A percentile compares a stretch with the other conserved stretches of the same genome.
Evolutionary conservation across 2,329 filamentous ascomycete species (phyloP).

Genomic region (Diaporthe citrichinensis): DNA sequence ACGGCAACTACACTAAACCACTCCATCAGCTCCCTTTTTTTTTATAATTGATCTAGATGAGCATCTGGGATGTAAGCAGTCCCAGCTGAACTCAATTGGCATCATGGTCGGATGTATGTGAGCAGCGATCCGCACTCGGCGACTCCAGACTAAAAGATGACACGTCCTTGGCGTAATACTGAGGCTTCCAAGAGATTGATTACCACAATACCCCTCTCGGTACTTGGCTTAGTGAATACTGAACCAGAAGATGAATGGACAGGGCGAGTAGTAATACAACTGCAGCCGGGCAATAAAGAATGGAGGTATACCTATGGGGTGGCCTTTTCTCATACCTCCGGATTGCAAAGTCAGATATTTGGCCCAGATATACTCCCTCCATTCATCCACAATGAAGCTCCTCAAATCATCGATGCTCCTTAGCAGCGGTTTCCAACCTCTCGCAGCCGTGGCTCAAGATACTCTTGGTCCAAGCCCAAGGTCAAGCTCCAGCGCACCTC

Average conservation of each 20-base stretch:
- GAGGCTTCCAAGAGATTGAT: not conserved
- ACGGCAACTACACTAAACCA: too few relatives aligned
- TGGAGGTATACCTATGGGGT: not conserved
- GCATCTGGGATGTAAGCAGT: fast-evolving
- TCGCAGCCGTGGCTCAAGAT: not conserved
- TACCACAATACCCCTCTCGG: too few relatives aligned
- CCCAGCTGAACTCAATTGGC: not conserved
- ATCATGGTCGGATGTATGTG: not conserved
- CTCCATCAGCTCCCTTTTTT: too few relatives aligned
- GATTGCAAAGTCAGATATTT: not conserved
- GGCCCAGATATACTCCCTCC: not conserved
- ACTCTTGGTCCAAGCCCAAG: not conserved
- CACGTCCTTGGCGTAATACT: not conserved
- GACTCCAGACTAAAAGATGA: not conserved
- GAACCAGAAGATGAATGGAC: not conserved
- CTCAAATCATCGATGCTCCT: not conserved
- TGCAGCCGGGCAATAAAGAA: not conserved
- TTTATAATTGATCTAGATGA: not conserved
- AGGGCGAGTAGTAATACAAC: not conserved
- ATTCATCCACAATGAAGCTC: not conserved
- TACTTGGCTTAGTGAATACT: not conserved
- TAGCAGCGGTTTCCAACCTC: not conserved
- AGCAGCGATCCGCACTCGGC: not conserved
- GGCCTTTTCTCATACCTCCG: not conserved
- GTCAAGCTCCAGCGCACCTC: slow-evolving; percentile 42